These are phyloP conservation scores for Podaxis sp. DNA, from an alignment of 768 basidiomycete species.

Conservation along the genomic window DNA sequence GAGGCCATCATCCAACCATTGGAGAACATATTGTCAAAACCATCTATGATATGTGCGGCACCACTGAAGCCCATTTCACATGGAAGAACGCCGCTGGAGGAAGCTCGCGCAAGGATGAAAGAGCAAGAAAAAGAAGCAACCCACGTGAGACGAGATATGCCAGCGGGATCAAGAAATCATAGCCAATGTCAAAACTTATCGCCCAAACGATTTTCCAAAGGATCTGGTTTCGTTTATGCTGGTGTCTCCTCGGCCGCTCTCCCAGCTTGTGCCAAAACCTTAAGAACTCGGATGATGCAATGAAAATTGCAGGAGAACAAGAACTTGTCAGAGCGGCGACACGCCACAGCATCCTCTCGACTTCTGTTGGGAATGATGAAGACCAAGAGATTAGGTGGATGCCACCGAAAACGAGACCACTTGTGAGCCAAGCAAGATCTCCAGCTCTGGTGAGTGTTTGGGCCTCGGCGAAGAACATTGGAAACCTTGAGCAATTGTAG, in stretches of 20 bases:
- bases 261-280: neutral
- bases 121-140: neutral
- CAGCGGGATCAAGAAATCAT: neutral
- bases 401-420: neutral
- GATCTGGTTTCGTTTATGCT: neutral
- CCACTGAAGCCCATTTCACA: neutral
- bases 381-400: neutral
- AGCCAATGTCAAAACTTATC: neutral
- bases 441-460: neutral
- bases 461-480: neutral
- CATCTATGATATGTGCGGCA: neutral
- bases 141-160: neutral
- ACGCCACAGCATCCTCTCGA: neutral
- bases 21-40: too few relatives aligned
- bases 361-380: neutral
- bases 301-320: neutral
- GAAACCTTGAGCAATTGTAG: neutral
- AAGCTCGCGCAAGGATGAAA: neutral
- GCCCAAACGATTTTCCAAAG: neutral
- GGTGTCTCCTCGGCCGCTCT: neutral
- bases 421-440: neutral
- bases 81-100: neutral
- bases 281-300: neutral
- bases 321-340: neutral
- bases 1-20: too few relatives aligned